These are phyloP conservation scores for Triticum timopheevii DNA, from an alignment of 176 grass and related monocot genomes.

Conservation along the genomic window DNA sequence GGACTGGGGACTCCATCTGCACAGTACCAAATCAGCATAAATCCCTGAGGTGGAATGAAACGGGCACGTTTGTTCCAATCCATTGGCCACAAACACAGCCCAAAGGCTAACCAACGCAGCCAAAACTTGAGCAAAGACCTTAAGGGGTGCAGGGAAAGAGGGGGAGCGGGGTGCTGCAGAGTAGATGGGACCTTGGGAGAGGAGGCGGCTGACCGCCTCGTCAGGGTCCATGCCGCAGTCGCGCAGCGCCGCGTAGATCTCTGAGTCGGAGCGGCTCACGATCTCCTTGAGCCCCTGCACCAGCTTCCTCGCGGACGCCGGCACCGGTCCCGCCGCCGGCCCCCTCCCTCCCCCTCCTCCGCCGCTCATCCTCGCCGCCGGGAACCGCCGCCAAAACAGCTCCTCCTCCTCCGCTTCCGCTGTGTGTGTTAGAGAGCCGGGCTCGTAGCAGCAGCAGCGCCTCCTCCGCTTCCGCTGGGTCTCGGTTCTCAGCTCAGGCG, in stretches of 20 bases:
- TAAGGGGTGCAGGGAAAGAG: background rate
- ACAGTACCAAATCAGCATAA: slow-evolving; percentile 23
- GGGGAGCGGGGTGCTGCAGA: background rate
- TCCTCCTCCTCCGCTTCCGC: background rate
- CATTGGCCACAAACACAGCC: background rate
- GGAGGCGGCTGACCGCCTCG: slow-evolving; percentile 85
- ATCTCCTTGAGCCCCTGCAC: slow-evolving; percentile 98
- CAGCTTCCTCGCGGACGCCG: slow-evolving; percentile 69
- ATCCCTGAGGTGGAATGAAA: background rate
- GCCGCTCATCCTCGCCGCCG: slow-evolving; percentile 45
- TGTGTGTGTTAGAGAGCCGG: background rate
- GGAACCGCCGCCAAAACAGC: slow-evolving; percentile 31
- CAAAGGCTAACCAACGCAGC: background rate
- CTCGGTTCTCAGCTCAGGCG: slow-evolving; percentile 14
- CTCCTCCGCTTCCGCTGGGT: slow-evolving; percentile 21
- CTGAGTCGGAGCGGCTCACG: slow-evolving; percentile 81
- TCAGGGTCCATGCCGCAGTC: slow-evolving; percentile 98
- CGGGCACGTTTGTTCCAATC: slow-evolving; percentile 24
- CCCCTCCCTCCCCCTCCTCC: slow-evolving; percentile 6
- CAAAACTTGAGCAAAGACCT: background rate
- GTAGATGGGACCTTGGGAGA: slow-evolving; percentile 74
- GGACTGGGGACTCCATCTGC: background rate
- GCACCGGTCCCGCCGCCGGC: slow-evolving; percentile 49
- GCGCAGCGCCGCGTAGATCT: slow-evolving; percentile 96
- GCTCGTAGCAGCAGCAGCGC: background rate